A percentile compares a stretch with the other conserved stretches of the same genome.
phyloP scores from a whole-genome alignment of 257 asterid species.

The Solanum dulcamara region DNA sequence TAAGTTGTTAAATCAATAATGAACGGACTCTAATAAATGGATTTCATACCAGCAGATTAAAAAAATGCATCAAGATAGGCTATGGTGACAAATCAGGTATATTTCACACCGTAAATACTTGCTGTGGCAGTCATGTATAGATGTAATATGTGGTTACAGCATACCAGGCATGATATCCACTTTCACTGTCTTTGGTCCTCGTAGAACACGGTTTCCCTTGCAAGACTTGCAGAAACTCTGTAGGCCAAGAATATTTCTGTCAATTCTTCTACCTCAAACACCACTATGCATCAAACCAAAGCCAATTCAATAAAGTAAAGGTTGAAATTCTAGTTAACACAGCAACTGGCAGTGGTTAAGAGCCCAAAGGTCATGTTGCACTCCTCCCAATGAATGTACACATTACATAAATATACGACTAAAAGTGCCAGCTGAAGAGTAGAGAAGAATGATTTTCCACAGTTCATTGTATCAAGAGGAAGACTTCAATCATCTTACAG shows the following conservation, averaged over 20 bases:
- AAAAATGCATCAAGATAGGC: neutral
- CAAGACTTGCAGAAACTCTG: conserved; percentile 85
- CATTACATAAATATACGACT: neutral
- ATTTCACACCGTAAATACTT: neutral
- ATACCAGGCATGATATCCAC: conserved; percentile 77
- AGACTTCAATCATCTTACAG: neutral
- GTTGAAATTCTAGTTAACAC: neutral
- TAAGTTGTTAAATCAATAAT: neutral
- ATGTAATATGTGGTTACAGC: neutral
- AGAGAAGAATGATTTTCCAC: neutral
- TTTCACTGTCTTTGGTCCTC: conserved; percentile 64
- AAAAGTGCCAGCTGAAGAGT: neutral
- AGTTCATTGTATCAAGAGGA: neutral
- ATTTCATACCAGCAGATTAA: neutral
- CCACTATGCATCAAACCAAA: neutral
- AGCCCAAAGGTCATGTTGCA: neutral
- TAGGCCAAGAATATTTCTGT: conserved; percentile 1
- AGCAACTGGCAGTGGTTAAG: neutral
- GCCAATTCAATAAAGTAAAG: neutral
- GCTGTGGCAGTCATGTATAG: neutral
- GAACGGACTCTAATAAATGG: neutral
- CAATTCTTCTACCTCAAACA: neutral
- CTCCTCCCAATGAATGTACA: neutral
- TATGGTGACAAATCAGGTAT: neutral
- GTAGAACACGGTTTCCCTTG: conserved; percentile 61